These are phyloP conservation scores for Paramarasmius palmivorus DNA, from an alignment of 1,284 basidiomycete genomes.

Conservation along the genomic window DNA sequence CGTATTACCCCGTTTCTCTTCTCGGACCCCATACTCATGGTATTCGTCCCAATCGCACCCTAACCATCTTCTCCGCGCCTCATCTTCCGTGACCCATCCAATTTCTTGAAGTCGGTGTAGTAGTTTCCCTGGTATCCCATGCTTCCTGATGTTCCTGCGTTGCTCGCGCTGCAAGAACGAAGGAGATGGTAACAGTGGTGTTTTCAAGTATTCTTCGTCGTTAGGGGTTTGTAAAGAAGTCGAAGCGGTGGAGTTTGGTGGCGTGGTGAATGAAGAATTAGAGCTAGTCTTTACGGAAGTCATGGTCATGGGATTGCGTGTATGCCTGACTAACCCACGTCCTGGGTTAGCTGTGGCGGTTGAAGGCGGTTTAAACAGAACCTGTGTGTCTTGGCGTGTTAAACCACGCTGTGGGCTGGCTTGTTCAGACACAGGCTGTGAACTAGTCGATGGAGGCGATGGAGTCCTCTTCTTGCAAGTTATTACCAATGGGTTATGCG, in stretches of 20 bases:
- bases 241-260: not conserved
- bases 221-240: not conserved
- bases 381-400: too few species aligned
- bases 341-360: too few species aligned
- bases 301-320: not conserved
- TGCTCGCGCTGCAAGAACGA: not conserved
- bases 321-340: too few species aligned
- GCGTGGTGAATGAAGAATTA: not conserved
- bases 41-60: constrained; percentile 1
- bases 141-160: not conserved
- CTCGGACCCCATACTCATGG: not conserved
- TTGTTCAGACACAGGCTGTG: too few species aligned
- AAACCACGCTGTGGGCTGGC: too few species aligned
- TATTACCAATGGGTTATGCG: too few species aligned
- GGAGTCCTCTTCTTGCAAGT: too few species aligned
- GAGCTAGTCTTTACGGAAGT: not conserved
- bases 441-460: too few species aligned
- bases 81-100: not conserved
- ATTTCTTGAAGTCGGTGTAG: not conserved
- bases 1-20: not conserved
- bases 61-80: not conserved
- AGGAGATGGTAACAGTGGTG: not conserved
- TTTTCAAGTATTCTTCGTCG: not conserved
- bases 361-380: too few species aligned
- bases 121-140: not conserved